A percentile compares a stretch with the other conserved stretches of the same genome.
Conservation (phyloP, 2,329 filamentous ascomycete genomes). For the Helminthosporium solani region DNA sequence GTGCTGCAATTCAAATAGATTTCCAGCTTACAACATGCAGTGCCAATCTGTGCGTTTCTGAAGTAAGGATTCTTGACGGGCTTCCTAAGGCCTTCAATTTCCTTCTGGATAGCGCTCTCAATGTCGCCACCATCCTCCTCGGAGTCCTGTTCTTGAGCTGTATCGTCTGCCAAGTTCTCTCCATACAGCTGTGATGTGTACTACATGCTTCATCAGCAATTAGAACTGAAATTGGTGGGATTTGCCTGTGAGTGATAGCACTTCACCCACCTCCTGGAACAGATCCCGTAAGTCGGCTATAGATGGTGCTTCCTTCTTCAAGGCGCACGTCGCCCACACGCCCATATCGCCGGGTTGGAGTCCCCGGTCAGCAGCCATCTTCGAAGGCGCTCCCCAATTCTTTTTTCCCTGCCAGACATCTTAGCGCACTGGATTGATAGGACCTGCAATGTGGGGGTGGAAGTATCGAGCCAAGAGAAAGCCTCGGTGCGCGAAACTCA, state of each 20-base stretch:
- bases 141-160: slow-evolving; percentile 43
- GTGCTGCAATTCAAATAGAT: neutral
- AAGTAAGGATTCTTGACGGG: slow-evolving; percentile 53
- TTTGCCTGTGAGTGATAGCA: slow-evolving; percentile 1
- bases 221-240: slow-evolving; percentile 4
- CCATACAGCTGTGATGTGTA: slow-evolving; percentile 62
- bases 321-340: slow-evolving; percentile 76
- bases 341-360: slow-evolving; percentile 70
- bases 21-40: slow-evolving; percentile 53
- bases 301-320: slow-evolving; percentile 69
- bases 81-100: slow-evolving; percentile 65
- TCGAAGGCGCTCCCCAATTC: slow-evolving; percentile 46
- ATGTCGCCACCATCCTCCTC: slow-evolving; percentile 57
- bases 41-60: slow-evolving; percentile 55
- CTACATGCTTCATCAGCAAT: slow-evolving; percentile 53
- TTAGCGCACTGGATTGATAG: slow-evolving; percentile 17
- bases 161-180: slow-evolving; percentile 38
- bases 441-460: slow-evolving; percentile 21
- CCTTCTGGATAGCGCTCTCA: slow-evolving; percentile 69
- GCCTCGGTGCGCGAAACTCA: slow-evolving; percentile 24
- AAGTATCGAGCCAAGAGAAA: slow-evolving; percentile 13
- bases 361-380: slow-evolving; percentile 32
- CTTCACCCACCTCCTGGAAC: slow-evolving; percentile 61
- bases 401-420: slow-evolving; percentile 41
- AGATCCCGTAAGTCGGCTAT: slow-evolving; percentile 66